Conservation (phyloP, 2,329 filamentous ascomycete genomes). For the Fusarium tjaetaba region DNA sequence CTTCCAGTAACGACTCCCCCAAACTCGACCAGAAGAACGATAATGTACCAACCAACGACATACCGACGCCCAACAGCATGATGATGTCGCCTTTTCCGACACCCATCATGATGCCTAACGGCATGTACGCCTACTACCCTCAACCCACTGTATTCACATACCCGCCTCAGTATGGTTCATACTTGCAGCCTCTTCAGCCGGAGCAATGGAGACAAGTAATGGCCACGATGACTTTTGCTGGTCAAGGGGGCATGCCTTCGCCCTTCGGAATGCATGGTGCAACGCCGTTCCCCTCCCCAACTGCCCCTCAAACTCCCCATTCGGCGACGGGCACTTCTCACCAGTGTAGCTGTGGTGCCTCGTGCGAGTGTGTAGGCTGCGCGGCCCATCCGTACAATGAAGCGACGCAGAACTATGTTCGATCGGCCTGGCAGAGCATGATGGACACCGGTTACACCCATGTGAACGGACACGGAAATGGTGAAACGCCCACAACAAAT, state of each 20-base stretch:
- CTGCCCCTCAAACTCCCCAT: conserved; percentile 27
- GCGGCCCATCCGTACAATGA: conserved; percentile 74
- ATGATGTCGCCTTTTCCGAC: conserved; percentile 52
- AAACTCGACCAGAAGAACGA: conserved; percentile 34
- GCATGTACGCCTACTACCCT: conserved; percentile 54
- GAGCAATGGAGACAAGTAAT: conserved; percentile 62
- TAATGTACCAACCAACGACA: conserved; percentile 28
- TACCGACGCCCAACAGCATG: conserved; percentile 41
- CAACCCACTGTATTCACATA: conserved; percentile 62
- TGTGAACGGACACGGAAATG: conserved; percentile 39
- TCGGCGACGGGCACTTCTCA: conserved; percentile 48
- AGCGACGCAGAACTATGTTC: conserved; percentile 65
- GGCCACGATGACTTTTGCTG: conserved; percentile 51
- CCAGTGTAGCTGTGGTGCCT: conserved; percentile 70
- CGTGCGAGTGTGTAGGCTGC: conserved; percentile 75
- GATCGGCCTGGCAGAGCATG: conserved; percentile 58
- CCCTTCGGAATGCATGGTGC: conserved; percentile 41
- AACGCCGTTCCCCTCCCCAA: conserved; percentile 32
- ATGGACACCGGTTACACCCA: conserved; percentile 43
- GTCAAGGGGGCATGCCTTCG: conserved; percentile 46
- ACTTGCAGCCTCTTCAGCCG: conserved; percentile 64
- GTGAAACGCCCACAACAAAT: conserved; percentile 33
- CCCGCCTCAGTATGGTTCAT: conserved; percentile 64
- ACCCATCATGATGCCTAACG: conserved; percentile 50
- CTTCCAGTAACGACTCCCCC: conserved; percentile 36